Base-by-base conservation (phyloP, 495 filamentous ascomycete genomes). In the Aspergillus nanangensis region DNA sequence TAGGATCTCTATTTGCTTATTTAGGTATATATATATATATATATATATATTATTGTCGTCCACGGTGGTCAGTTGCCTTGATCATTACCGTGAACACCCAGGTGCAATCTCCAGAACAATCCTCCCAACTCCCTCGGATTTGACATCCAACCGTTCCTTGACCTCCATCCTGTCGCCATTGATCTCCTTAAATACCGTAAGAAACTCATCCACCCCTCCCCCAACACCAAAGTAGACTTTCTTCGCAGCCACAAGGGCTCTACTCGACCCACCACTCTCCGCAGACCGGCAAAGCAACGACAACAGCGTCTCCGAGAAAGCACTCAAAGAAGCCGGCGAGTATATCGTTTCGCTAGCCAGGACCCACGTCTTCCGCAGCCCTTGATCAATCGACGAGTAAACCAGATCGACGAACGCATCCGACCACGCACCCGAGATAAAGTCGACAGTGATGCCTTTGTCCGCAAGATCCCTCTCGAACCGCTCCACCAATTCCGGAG, bases 271-370 rank as follows among this genome's bases (percentile, higher is more conserved):
- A 9, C 63, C 45, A 52, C 61, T 21, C 40, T 48, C 44, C 4
- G 51, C 65, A 23, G 82, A 76, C 3, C 70, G 68, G 38, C 77
- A 64, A 45, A 95, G 62, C 8, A 93, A 57, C 3, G 65, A 69
- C 38, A 89, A 60, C 24, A 97, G 65, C 4, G 85, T 85, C 45
- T 84, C 76, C 10, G 84, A 80, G 66, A 98, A 98, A 3, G 81
- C 72, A 9, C 53, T 59, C 37, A 95, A 71, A 1, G 87, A 86
- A 37, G 78, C 70, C 0, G 88, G 90, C 0, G 87, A 91, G 66
- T 98, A 98, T 31, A 98, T 96, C 5, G 93, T 98, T 66, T 98
- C 93, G 15, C 90, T 90, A 0, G 87, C 93, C 21, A 97, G 70
- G 10, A 95, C 67, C 17, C 93, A 63, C 0, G 69, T 75, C 38